Conservation (phyloP, 805 yeast genomes). For the Metschnikowia henanensis region DNA sequence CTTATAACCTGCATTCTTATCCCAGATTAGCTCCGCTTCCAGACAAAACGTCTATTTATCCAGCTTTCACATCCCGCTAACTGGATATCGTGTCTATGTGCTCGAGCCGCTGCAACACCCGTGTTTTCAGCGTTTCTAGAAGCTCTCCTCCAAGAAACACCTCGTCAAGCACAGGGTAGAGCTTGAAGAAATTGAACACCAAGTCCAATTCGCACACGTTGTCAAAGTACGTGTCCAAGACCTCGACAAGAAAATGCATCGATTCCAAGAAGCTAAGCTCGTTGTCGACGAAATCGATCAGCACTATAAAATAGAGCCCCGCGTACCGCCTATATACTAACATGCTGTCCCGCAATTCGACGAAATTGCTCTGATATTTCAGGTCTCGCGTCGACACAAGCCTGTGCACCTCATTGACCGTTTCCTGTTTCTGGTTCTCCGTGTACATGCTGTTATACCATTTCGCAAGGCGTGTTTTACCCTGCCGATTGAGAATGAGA, state of each 20-base stretch:
- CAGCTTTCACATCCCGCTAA: too few species aligned
- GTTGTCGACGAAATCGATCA: conserved; percentile 77
- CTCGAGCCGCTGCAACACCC: conserved; percentile 62
- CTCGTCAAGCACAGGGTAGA: conserved; percentile 82
- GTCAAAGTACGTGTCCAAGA: conserved; percentile 80
- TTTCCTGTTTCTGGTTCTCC: conserved; percentile 29
- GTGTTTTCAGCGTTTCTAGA: conserved; percentile 76
- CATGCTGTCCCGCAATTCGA: conserved; percentile 57
- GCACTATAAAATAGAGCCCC: conserved; percentile 84
- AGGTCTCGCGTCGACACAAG: conserved; percentile 81
- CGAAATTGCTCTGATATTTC: conserved; percentile 78
- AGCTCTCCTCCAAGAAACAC: conserved; percentile 89
- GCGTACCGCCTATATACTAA: conserved; percentile 89
- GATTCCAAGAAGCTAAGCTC: conserved; percentile 82
- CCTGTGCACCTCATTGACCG: conserved; percentile 70
- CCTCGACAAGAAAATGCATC: conserved; percentile 86
- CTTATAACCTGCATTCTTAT: too few species aligned
- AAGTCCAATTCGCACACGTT: conserved; percentile 93
- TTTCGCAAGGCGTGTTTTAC: conserved; percentile 83
- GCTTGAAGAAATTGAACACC: conserved; percentile 87
- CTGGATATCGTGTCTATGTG: conserved; percentile 46
- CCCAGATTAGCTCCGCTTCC: too few species aligned
- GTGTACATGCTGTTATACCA: conserved; percentile 54
- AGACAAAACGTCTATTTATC: too few species aligned
- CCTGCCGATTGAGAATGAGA: conserved; percentile 86